phyloP scores from a whole-genome alignment of 23 red algal species.

The Gracilaria caudata region DNA sequence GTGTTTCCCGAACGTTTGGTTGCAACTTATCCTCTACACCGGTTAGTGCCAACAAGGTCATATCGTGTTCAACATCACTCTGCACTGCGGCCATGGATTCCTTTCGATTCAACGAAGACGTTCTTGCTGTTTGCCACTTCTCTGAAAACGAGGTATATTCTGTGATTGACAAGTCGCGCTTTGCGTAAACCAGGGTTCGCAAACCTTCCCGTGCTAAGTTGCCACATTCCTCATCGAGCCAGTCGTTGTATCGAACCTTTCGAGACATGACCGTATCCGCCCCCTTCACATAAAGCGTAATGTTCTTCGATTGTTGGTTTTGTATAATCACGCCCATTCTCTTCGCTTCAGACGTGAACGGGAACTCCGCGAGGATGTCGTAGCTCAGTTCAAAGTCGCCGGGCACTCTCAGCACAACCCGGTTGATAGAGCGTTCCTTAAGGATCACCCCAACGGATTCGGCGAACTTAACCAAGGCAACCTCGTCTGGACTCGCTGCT shows the following conservation, averaged over 20 bases:
- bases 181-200: slow-evolving; percentile 90
- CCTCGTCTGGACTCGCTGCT: slow-evolving; percentile 94
- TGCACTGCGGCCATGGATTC: slow-evolving; percentile 88
- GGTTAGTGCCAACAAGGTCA: slow-evolving; percentile 83
- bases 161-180: slow-evolving; percentile 58
- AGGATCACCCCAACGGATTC: slow-evolving; percentile 85
- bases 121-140: slow-evolving; percentile 66
- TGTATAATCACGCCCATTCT: slow-evolving; percentile 93
- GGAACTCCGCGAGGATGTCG: slow-evolving; percentile 92
- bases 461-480: slow-evolving; percentile 89
- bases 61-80: slow-evolving; percentile 82
- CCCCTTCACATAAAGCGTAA: slow-evolving; percentile 92
- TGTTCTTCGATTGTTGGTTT: slow-evolving; percentile 61
- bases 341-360: slow-evolving; percentile 96
- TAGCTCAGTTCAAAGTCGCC: slow-evolving; percentile 49
- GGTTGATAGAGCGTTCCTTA: slow-evolving; percentile 67
- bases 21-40: slow-evolving; percentile 97
- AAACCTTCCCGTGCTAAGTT: slow-evolving; percentile 96
- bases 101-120: slow-evolving; percentile 64
- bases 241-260: slow-evolving; percentile 88
- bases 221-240: slow-evolving; percentile 98
- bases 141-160: slow-evolving; percentile 74
- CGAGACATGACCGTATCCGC: slow-evolving; percentile 85
- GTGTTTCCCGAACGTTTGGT: slow-evolving; percentile 75
- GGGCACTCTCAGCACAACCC: slow-evolving; percentile 65